These are phyloP conservation scores for Penicillium psychrosexuale DNA, from an alignment of 2,329 filamentous ascomycete species.

Conservation along the genomic window DNA sequence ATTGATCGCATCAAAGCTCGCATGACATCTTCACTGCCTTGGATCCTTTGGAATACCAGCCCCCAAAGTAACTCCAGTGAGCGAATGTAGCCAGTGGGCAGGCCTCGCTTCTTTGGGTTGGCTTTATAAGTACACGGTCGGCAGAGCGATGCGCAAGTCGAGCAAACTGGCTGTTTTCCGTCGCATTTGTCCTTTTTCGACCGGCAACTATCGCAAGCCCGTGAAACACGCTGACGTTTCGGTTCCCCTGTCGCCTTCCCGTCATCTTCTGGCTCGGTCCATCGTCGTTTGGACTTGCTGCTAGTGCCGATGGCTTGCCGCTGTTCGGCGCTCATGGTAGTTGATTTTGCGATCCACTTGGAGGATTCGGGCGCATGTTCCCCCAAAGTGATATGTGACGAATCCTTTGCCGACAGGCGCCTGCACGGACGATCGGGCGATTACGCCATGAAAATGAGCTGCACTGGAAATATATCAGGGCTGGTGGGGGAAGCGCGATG, in stretches of 20 bases:
- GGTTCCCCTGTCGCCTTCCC: conserved; percentile 32
- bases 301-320: conserved; percentile 31
- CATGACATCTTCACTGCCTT: conserved; percentile 58
- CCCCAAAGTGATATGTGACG: conserved; percentile 24
- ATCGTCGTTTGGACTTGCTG: conserved; percentile 33
- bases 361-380: conserved; percentile 29
- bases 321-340: conserved; percentile 34
- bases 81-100: conserved; percentile 76
- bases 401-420: conserved; percentile 31
- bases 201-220: conserved; percentile 68
- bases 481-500: not conserved
- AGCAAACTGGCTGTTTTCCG: conserved; percentile 64
- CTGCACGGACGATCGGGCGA: conserved; percentile 11
- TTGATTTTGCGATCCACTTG: conserved; percentile 26
- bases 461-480: conserved; percentile 1
- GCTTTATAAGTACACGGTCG: conserved; percentile 69
- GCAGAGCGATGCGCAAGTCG: conserved; percentile 62
- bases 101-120: conserved; percentile 70
- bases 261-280: conserved; percentile 31
- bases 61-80: conserved; percentile 68
- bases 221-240: conserved; percentile 64
- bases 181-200: conserved; percentile 70
- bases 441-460: conserved; percentile 16
- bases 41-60: conserved; percentile 62
- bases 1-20: conserved; percentile 52